Base-by-base conservation (phyloP, 345 rosid species). In the Durio zibethinus region DNA sequence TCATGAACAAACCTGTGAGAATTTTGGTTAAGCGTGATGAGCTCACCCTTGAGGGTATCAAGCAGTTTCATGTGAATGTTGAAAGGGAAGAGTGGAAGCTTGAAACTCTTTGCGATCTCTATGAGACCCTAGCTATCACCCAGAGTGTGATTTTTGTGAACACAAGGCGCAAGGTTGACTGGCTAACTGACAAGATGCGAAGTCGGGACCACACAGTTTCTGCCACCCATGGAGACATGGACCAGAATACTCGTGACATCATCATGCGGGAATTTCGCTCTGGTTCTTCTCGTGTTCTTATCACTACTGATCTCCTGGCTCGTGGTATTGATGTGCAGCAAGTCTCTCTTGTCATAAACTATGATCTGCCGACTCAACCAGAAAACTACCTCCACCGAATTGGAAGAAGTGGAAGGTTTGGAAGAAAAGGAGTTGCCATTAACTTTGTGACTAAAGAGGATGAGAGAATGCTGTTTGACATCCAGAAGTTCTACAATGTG, bases 211-310 rank as follows among this genome's bases (percentile, higher is more conserved):
- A 94, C 83, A 93, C 97, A 0, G 94, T 94, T 25, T 94, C 97
- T 36, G 97, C 98, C 9, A 93, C 98, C 27, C 98, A 93, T 27
- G 98, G 97, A 76, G 94, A 93, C 88, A 93, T 91, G 97, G 97
- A 93, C 78, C 97, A 93, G 88, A 92, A 89, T 86, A 90, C 93
- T 0, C 88, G 94, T 54, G 98, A 93, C 76, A 88, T 93, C 50
- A 93, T 93, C 78, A 92, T 90, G 97, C 86, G 92, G 0, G 95
- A 90, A 71, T 92, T 94, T 81, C 86, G 98, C 8, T 94, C 96
- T 29, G 96, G 97, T 0, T 94, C 98, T 0, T 94, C 96, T 23
- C 93, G 98, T 11, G 96, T 94, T 6, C 95, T 92, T 43, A 92
- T 92, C 40, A 94, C 96, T 25, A 94, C 94, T 0, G 97, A 93